Percentiles rank a stretch among this genome's conserved stretches.
These are phyloP conservation scores for Phanerochaete carnosa DNA, from an alignment of 768 basidiomycete species.

Conservation along the genomic window DNA sequence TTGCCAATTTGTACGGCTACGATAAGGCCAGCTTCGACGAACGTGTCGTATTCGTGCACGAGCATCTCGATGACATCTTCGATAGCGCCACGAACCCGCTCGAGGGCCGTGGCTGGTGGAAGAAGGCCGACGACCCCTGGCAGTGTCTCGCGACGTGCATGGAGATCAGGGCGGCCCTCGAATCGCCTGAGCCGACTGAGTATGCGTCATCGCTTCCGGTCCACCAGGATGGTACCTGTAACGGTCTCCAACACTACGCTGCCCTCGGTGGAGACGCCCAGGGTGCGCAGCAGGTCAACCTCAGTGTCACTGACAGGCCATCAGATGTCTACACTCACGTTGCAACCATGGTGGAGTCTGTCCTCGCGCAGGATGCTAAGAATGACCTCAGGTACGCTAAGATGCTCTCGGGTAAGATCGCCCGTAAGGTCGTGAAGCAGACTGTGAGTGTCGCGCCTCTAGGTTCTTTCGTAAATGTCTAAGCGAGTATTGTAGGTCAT, in stretches of 20 bases:
- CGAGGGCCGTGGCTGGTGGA: slow-evolving; percentile 85
- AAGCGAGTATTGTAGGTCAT: slow-evolving; percentile 58
- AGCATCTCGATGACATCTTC: slow-evolving; percentile 71
- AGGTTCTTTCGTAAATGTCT: not conserved
- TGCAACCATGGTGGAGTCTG: slow-evolving; percentile 76
- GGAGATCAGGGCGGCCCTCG: slow-evolving; percentile 80
- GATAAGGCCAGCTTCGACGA: slow-evolving; percentile 96
- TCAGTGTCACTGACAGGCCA: slow-evolving; percentile 78
- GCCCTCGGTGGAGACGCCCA: slow-evolving; percentile 89
- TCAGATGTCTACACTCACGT: slow-evolving; percentile 96
- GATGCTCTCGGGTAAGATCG: slow-evolving; percentile 71
- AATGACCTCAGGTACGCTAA: slow-evolving; percentile 47
- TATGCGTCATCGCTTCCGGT: slow-evolving; percentile 77
- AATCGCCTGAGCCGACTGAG: slow-evolving; percentile 56
- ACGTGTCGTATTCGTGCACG: slow-evolving; percentile 74
- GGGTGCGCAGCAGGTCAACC: slow-evolving; percentile 91
- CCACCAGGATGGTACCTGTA: slow-evolving; percentile 98
- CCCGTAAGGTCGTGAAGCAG: slow-evolving; percentile 96
- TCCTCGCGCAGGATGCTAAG: slow-evolving; percentile 53
- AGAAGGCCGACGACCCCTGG: slow-evolving; percentile 92
- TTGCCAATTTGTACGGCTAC: slow-evolving; percentile 89
- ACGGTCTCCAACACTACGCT: slow-evolving; percentile 97
- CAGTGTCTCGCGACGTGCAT: slow-evolving; percentile 92
- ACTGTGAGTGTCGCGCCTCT: slow-evolving; percentile 50
- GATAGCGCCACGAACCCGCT: slow-evolving; percentile 84